Base-by-base conservation (phyloP, 1,284 basidiomycete genomes). In the Moniliophthora roreri region DNA sequence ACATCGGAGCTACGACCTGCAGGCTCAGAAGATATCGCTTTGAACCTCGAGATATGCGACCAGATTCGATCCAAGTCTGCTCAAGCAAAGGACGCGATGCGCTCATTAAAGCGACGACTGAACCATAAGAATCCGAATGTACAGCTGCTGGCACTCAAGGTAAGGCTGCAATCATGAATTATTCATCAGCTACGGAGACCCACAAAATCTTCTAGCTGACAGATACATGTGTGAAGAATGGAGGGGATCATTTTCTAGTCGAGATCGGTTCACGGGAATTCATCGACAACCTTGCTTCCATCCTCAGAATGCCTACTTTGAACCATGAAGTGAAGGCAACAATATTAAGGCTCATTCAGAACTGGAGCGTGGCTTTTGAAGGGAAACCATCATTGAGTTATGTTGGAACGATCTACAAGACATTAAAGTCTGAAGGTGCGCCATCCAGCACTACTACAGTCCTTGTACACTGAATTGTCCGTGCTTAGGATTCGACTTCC, bases 91-190 rank as follows among this genome's bases (percentile, higher is more conserved):
- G 86, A 91, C 57, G 91, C 96, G 1, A 91, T 95, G 87, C 88
- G 89, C 57, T 85, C 90, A 35, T 78, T 99, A 64, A 95, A 95
- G 71, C 81, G 86, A 34, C 81, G 96, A 38, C 74, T 99, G 46
- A 87, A 88, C 61, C 92, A 98, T 74, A 91, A 91, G 81, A 99
- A 99, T 69, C 95, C 95, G 1, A 97, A 98, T 61, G 95, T 98
- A 9, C 93, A 95, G 69, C 78, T 97, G 44, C 79, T 96, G 53
- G 85, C 93, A 13, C 80, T 98, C 20, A 80, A 85, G 8, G 94
- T 96, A 68, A 65, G 89, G 79, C 16, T 42, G 35, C 26, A 15
- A 28, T 46, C 24, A 8, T 50, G 23, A 62, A 53, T 26, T 36
- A 26, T 24, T 26, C 38, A 35, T 32, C 16, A 1, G 44, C 47